Conservation (phyloP, 768 basidiomycete genomes). For the Daedalea quercina region DNA sequence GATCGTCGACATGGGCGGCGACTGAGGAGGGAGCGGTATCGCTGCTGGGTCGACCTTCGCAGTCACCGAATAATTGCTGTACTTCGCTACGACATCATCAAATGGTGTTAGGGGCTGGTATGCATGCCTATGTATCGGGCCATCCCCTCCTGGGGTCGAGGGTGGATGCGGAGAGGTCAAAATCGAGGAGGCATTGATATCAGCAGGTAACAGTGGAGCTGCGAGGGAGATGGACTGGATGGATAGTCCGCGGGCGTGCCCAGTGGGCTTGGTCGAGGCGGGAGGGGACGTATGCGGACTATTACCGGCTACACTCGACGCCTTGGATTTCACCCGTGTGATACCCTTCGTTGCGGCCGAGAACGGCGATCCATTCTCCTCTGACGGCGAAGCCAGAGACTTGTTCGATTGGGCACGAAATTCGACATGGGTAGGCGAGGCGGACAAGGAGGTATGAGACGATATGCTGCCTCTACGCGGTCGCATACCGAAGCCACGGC, state of each 20-base stretch:
- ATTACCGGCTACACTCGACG: constrained; percentile 42
- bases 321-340: constrained; percentile 52
- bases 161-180: constrained; percentile 15
- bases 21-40: constrained; percentile 60
- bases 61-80: constrained; percentile 12
- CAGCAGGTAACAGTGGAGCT: constrained; percentile 18
- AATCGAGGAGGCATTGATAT: constrained; percentile 10
- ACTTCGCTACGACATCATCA: constrained; percentile 21
- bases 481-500: neutral
- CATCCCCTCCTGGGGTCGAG: constrained; percentile 17
- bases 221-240: constrained; percentile 23
- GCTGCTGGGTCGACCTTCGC: constrained; percentile 47
- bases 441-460: constrained; percentile 14
- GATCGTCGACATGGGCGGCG: constrained; percentile 63
- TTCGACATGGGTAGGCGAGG: constrained; percentile 8
- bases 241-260: constrained; percentile 24
- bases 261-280: constrained; percentile 14
- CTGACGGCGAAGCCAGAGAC: constrained; percentile 11
- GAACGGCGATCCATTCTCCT: constrained; percentile 12
- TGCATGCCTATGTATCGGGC: constrained; percentile 11
- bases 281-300: constrained; percentile 16
- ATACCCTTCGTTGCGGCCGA: constrained; percentile 6
- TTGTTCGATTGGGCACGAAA: constrained; percentile 9
- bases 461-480: constrained; percentile 21
- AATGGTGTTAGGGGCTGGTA: constrained; percentile 15